These are phyloP conservation scores for Penicillium maclennaniae DNA, from an alignment of 495 filamentous ascomycete genomes.

Conservation along the genomic window DNA sequence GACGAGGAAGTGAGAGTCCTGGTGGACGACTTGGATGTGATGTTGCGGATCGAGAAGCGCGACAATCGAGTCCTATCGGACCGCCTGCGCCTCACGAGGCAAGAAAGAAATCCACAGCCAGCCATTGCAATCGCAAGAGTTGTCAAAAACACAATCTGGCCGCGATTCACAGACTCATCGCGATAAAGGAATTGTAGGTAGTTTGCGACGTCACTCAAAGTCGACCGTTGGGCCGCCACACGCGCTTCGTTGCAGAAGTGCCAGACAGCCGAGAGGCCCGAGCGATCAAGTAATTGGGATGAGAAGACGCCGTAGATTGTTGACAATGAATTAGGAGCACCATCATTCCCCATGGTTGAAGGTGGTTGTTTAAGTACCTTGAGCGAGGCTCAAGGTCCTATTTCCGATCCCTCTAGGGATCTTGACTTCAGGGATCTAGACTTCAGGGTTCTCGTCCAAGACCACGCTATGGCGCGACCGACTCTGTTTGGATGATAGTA, in stretches of 20 bases:
- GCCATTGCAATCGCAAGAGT: conserved; percentile 39
- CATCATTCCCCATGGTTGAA: conserved; percentile 17
- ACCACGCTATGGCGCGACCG: conserved; percentile 18
- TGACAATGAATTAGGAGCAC: conserved; percentile 8
- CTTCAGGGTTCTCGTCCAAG: conserved; percentile 4
- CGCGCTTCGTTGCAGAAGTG: conserved; percentile 18
- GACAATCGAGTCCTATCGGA: conserved; percentile 19
- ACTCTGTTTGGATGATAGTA: conserved; percentile 15
- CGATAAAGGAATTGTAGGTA: conserved; percentile 20
- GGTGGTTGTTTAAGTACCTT: conserved; percentile 9
- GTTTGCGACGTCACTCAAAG: conserved; percentile 19
- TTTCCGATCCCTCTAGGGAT: conserved; percentile 3
- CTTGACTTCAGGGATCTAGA: conserved; percentile 16
- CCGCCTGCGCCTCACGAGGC: conserved; percentile 28
- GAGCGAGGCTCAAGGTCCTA: background rate
- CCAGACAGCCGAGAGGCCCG: conserved; percentile 11
- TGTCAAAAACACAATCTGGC: conserved; percentile 34
- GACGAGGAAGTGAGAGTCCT: conserved; percentile 36
- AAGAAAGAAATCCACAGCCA: conserved; percentile 39
- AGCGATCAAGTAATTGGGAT: conserved; percentile 6
- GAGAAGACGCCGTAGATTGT: conserved; percentile 17
- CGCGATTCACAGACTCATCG: conserved; percentile 31
- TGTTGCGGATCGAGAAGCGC: conserved; percentile 24
- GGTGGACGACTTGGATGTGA: conserved; percentile 27
- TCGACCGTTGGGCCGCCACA: conserved; percentile 12